Conservation (phyloP, 345 rosid genomes). For the Populus davidiana region DNA sequence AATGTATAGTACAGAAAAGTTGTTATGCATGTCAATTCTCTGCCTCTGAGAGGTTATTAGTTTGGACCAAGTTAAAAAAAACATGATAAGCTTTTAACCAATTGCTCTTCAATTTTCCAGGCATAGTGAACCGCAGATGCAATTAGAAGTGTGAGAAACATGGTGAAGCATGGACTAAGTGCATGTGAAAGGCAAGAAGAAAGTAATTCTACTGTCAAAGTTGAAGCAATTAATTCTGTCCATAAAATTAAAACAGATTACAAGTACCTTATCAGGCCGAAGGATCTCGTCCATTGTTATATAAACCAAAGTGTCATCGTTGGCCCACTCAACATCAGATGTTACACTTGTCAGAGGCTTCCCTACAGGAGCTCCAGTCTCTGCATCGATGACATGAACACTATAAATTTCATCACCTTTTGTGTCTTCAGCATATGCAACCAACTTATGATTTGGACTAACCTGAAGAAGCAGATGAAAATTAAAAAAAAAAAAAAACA, state of each 20-base stretch:
- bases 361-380: slow-evolving; percentile 43
- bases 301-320: slow-evolving; percentile 71
- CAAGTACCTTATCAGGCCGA: slow-evolving; percentile 79
- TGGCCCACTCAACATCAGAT: slow-evolving; percentile 66
- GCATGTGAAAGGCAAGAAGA: too few relatives aligned
- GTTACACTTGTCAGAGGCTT: slow-evolving; percentile 59
- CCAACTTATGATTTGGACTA: slow-evolving; percentile 71
- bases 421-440: slow-evolving; percentile 82
- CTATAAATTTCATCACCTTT: slow-evolving; percentile 80
- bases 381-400: slow-evolving; percentile 62
- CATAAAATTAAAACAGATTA: neutral
- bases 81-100: too few relatives aligned
- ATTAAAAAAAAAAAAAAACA: neutral
- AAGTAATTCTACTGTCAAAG: neutral
- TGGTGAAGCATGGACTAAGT: too few relatives aligned
- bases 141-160: too few relatives aligned
- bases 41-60: too few relatives aligned
- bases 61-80: neutral
- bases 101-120: too few relatives aligned
- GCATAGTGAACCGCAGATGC: too few relatives aligned
- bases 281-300: slow-evolving; percentile 77
- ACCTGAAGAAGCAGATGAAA: slow-evolving; percentile 42
- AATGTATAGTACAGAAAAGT: too few relatives aligned
- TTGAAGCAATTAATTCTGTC: neutral
- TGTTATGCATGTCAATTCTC: too few relatives aligned